phyloP scores from a whole-genome alignment of 139 green algal species.

The Tetradesmus lagerheimii region DNA sequence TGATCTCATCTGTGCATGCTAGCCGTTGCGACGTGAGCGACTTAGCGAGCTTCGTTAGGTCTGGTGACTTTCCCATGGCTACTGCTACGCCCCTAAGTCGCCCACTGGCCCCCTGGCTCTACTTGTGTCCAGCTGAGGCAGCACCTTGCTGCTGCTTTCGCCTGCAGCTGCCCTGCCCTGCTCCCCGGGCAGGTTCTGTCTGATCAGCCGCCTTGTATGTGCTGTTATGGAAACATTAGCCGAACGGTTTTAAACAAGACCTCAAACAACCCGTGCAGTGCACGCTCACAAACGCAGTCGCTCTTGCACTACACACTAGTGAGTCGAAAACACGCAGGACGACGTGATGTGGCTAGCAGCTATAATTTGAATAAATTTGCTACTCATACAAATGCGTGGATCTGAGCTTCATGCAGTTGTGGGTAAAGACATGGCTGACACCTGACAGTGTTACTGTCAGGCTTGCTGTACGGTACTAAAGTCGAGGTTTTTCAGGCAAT shows the following conservation, averaged over 20 bases:
- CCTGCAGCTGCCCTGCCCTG: neutral
- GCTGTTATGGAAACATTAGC: too few relatives aligned
- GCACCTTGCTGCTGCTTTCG: neutral
- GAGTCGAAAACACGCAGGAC: neutral
- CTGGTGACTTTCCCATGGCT: conserved; percentile 28
- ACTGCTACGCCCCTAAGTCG: neutral
- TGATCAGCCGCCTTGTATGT: neutral
- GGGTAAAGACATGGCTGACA: too few relatives aligned
- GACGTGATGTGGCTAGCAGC: neutral
- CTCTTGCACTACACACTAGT: neutral
- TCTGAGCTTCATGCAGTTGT: too few relatives aligned
- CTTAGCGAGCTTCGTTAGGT: conserved; percentile 45
- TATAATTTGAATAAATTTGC: too few relatives aligned
- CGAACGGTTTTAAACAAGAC: too few relatives aligned
- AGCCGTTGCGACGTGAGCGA: conserved; percentile 40
- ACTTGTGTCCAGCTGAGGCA: neutral
- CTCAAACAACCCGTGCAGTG: neutral
- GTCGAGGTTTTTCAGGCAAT: too few relatives aligned
- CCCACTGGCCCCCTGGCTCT: neutral
- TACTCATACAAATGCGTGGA: too few relatives aligned
- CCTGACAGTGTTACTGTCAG: too few relatives aligned
- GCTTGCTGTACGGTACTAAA: too few relatives aligned
- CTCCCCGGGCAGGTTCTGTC: neutral
- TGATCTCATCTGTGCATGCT: conserved; percentile 48
- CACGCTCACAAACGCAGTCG: neutral